These are phyloP conservation scores for Mikania micrantha DNA, from an alignment of 129 eudicot species.

Conservation along the genomic window DNA sequence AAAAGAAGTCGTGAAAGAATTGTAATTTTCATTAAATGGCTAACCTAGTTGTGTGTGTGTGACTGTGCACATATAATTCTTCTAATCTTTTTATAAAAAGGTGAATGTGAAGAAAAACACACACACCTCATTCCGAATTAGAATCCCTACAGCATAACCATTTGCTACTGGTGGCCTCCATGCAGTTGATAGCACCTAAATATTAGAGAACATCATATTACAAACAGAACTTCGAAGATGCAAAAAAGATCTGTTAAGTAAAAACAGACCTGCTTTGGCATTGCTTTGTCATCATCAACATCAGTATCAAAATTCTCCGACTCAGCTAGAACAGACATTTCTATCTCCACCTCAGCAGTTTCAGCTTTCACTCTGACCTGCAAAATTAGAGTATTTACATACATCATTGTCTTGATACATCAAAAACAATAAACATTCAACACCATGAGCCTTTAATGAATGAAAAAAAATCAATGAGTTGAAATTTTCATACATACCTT, in stretches of 20 bases:
- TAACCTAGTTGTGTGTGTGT: conserved; percentile 1
- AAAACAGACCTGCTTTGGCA: conserved; percentile 64
- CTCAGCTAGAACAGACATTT: conserved; percentile 51
- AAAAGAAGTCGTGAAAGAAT: conserved; percentile 22
- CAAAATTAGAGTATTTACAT: conserved; percentile 12
- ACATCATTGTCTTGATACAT: conserved; percentile 1
- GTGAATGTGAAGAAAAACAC: conserved; percentile 13
- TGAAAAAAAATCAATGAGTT: neutral
- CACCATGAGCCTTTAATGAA: neutral
- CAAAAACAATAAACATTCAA: neutral
- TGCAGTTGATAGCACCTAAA: conserved; percentile 57
- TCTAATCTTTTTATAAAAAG: neutral
- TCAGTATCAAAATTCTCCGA: conserved; percentile 57
- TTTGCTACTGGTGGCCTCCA: conserved; percentile 39
- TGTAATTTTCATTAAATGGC: neutral
- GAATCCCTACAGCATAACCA: conserved; percentile 66
- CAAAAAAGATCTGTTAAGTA: neutral
- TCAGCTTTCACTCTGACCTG: conserved; percentile 72
- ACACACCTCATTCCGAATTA: conserved; percentile 64
- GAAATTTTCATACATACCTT: conserved; percentile 45
- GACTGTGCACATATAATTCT: neutral
- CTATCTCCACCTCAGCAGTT: conserved; percentile 64
- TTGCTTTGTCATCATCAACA: conserved; percentile 28
- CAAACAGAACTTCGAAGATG: neutral
- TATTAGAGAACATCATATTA: conserved; percentile 4